Percentiles rank a stretch among this genome's conserved stretches.
phyloP scores from a whole-genome alignment of 768 basidiomycete species.

The Mycena filopes region DNA sequence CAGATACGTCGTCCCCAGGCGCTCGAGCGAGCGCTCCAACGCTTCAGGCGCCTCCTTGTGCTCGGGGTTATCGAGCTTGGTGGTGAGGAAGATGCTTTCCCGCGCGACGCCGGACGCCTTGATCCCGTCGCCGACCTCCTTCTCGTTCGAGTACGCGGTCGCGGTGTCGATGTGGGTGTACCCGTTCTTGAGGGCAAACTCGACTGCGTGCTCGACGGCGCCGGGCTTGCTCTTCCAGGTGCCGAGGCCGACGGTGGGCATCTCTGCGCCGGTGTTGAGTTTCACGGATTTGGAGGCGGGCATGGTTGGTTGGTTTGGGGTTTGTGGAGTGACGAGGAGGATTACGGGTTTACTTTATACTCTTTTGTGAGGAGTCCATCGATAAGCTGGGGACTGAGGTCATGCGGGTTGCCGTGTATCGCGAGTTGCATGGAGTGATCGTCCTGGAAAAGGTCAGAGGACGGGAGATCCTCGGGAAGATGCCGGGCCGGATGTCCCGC shows the following conservation, averaged over 20 bases:
- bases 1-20: conserved; percentile 79
- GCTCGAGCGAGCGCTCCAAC: conserved; percentile 74
- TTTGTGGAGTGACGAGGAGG: too few relatives aligned
- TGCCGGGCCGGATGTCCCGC: too few relatives aligned
- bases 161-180: conserved; percentile 83
- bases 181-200: conserved; percentile 75
- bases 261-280: conserved; percentile 81
- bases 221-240: conserved; percentile 84
- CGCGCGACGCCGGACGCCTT: conserved; percentile 78
- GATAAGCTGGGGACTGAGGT: too few relatives aligned
- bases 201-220: conserved; percentile 78
- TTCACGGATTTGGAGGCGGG: conserved; percentile 60
- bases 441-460: too few relatives aligned
- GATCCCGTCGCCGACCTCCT: conserved; percentile 86
- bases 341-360: too few relatives aligned
- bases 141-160: conserved; percentile 77
- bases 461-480: too few relatives aligned
- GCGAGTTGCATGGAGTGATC: too few relatives aligned
- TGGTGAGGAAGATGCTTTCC: conserved; percentile 82
- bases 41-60: conserved; percentile 69
- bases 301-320: too few relatives aligned
- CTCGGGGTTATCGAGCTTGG: conserved; percentile 73
- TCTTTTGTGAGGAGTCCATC: too few relatives aligned
- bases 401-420: too few relatives aligned
- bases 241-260: conserved; percentile 83